Evolutionary conservation across 192 early-diverging fungal species (phyloP).

Genomic region (Martensiomyces pterosporus): DNA sequence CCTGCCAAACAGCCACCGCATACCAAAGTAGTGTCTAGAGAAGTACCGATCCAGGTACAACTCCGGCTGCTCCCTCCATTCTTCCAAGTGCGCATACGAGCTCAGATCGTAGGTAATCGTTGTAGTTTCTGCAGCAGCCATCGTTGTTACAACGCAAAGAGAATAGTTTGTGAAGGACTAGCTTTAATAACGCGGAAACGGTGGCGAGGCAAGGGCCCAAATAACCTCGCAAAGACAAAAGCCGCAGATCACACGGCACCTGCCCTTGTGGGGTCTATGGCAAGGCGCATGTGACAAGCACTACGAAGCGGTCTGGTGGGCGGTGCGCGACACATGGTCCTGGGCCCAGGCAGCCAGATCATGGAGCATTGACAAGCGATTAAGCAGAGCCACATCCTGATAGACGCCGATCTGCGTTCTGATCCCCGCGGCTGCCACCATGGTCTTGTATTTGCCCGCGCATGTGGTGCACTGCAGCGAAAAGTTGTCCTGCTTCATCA

Average conservation of each 20-base stretch:
- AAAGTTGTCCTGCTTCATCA: constrained; percentile 78
- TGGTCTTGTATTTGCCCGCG: constrained; percentile 55
- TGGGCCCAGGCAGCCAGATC: constrained; percentile 34
- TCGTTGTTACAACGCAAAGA: background rate
- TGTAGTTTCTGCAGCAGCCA: constrained; percentile 1
- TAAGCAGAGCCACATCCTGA: constrained; percentile 29
- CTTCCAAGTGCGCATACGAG: constrained; percentile 22
- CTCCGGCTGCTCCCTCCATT: constrained; percentile 9
- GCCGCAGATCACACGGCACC: too few relatives aligned
- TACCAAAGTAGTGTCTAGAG: constrained; percentile 18
- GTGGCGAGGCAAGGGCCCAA: too few relatives aligned
- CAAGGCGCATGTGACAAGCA: too few relatives aligned
- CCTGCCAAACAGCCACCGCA: background rate
- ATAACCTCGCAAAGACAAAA: too few relatives aligned
- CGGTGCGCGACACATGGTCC: too few relatives aligned
- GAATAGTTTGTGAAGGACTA: too few relatives aligned
- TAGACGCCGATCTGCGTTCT: constrained; percentile 31
- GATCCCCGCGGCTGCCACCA: constrained; percentile 6
- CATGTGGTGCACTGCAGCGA: constrained; percentile 67
- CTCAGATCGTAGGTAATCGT: constrained; percentile 30
- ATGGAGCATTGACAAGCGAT: constrained; percentile 25
- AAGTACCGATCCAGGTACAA: constrained; percentile 33
- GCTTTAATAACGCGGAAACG: too few relatives aligned
- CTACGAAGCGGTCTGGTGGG: too few relatives aligned
- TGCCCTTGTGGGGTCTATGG: too few relatives aligned